These are phyloP conservation scores for Amoeboaphelidium protococcarum DNA, from an alignment of 371 early-diverging fungal genomes.

Conservation along the genomic window DNA sequence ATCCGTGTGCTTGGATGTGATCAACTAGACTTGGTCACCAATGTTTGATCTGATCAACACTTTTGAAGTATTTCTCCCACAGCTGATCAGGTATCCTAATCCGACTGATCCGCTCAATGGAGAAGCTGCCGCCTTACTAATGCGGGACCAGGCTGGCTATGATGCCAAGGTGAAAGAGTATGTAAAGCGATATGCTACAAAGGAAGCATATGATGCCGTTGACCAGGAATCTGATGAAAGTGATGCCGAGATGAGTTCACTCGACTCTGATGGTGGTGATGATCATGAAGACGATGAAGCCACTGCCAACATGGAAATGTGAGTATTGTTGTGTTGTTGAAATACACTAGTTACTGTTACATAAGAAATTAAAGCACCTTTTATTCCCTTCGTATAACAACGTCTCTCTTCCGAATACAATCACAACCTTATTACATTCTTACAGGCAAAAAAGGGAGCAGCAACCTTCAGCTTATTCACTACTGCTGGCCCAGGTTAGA, in stretches of 20 bases:
- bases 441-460: too few relatives aligned
- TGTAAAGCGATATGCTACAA: not conserved
- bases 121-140: conserved; percentile 89
- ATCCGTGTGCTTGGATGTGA: conserved; percentile 95
- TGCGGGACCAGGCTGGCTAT: conserved; percentile 76
- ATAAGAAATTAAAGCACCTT: too few relatives aligned
- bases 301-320: not conserved
- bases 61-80: conserved; percentile 94
- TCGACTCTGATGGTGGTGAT: not conserved
- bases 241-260: not conserved
- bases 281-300: not conserved
- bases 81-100: conserved; percentile 92
- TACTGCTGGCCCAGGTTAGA: too few relatives aligned
- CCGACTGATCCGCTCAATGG: conserved; percentile 98
- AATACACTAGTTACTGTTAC: too few relatives aligned
- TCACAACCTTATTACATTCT: too few relatives aligned
- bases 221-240: not conserved
- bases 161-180: conserved; percentile 64
- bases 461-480: too few relatives aligned
- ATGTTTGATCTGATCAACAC: conserved; percentile 98
- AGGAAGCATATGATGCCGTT: not conserved
- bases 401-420: too few relatives aligned
- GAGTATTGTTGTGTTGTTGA: too few relatives aligned
- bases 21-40: conserved; percentile 99
- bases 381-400: too few relatives aligned